These are phyloP conservation scores for Moniliophthora roreri DNA, from an alignment of 1,284 basidiomycete genomes.

Conservation along the genomic window DNA sequence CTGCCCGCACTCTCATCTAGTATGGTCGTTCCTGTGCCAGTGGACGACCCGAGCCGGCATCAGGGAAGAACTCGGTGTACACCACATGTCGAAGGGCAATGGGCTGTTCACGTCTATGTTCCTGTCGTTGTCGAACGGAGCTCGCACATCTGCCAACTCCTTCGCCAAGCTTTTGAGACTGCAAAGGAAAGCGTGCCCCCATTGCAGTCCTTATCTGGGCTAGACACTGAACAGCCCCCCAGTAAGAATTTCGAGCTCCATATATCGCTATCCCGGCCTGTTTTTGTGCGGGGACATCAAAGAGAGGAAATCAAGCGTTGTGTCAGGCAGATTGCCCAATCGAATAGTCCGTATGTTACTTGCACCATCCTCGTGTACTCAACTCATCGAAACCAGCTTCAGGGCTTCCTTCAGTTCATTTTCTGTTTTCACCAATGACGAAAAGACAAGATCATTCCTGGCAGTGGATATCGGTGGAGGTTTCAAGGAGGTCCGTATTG, in stretches of 20 bases:
- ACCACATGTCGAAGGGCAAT: conserved; percentile 82
- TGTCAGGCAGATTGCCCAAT: conserved; percentile 47
- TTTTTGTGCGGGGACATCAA: conserved; percentile 77
- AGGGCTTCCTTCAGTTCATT: conserved; percentile 68
- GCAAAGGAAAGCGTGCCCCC: conserved; percentile 45
- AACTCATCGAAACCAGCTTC: conserved; percentile 50
- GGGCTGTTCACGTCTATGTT: conserved; percentile 73
- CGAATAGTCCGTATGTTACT: conserved; percentile 46
- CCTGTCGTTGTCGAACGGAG: conserved; percentile 46
- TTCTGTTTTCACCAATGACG: conserved; percentile 74
- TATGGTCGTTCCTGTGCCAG: conserved; percentile 43
- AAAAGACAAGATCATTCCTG: conserved; percentile 73
- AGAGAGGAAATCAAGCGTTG: conserved; percentile 63
- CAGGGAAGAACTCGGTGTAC: conserved; percentile 74
- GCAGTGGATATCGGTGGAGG: conserved; percentile 77
- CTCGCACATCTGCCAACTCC: conserved; percentile 43
- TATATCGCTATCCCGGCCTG: conserved; percentile 73
- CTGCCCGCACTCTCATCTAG: conserved; percentile 57
- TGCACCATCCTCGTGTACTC: conserved; percentile 1
- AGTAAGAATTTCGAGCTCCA: conserved; percentile 48
- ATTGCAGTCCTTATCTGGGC: conserved; percentile 44
- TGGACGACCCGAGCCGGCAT: conserved; percentile 69
- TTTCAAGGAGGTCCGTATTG: conserved; percentile 55
- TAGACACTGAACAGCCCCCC: conserved; percentile 13
- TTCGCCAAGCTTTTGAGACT: conserved; percentile 45